Percentiles rank a stretch among this genome's conserved stretches.
phyloP scores from a whole-genome alignment of 2,329 filamentous ascomycete species.

The Fusarium clavum region DNA sequence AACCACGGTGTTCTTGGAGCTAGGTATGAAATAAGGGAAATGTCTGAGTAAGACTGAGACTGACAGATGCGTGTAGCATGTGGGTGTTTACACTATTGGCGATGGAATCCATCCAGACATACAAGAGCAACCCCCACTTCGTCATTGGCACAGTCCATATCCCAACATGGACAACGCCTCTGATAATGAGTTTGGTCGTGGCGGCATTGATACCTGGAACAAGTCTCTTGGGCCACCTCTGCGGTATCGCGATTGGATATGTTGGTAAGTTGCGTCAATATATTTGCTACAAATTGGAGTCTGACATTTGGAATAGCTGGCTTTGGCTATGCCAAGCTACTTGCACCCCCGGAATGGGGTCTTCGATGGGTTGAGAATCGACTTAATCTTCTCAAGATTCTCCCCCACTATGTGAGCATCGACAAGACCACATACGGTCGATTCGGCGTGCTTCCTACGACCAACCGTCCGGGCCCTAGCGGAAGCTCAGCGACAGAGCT shows the following conservation, averaged over 20 bases:
- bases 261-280: conserved; percentile 70
- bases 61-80: conserved; percentile 65
- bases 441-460: conserved; percentile 85
- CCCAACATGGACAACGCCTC: conserved; percentile 90
- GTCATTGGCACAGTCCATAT: conserved; percentile 73
- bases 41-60: neutral
- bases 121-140: conserved; percentile 82
- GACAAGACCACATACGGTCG: conserved; percentile 96
- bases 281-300: neutral
- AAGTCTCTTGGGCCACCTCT: conserved; percentile 87
- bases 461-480: conserved; percentile 51
- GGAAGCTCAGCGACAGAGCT: conserved; percentile 68
- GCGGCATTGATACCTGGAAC: conserved; percentile 83
- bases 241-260: conserved; percentile 86
- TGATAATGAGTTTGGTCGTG: conserved; percentile 80
- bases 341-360: conserved; percentile 89
- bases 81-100: conserved; percentile 93
- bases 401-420: conserved; percentile 93
- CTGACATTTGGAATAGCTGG: conserved; percentile 67
- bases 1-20: conserved; percentile 84
- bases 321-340: conserved; percentile 86
- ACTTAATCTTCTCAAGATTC: conserved; percentile 82
- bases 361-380: conserved; percentile 90
- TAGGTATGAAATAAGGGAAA: conserved; percentile 67
- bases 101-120: conserved; percentile 87